Evolutionary conservation across 768 basidiomycete genomes (phyloP), one percentile per base, ranked within the genome.

Genomic region (Cantharellus anzutake): DNA sequence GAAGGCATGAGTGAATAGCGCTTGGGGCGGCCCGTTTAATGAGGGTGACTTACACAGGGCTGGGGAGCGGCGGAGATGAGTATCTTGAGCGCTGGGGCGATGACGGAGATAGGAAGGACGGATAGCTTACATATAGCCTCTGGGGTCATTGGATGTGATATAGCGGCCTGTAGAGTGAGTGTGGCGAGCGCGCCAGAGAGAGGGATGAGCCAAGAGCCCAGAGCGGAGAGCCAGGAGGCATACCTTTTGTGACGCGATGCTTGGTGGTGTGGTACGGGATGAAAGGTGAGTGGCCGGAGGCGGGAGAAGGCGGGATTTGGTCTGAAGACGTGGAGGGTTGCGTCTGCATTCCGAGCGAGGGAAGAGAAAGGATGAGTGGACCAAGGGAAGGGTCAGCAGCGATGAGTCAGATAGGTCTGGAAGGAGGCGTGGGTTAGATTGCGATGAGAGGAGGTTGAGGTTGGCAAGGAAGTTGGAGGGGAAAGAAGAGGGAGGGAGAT

Each of bases 141-240:
- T 74, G 35, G 86, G 83, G 73, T 91, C 88, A 66, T 88, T 90
- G 71, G 83, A 84, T 38, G 87, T 91, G 68, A 90, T 91, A 70
- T 90, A 91, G 35, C 88, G 62, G 52, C 14, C 61, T 60, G 37
- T 44, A 48, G 55, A 55, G 35, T 2, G 42, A 53, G 41, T 62
- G 60, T 35, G 35, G 52, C 7, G 52, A 37, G 52, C 38, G 52
- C 11, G 44, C 11, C 44, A 48, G 44, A 48, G 11, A 11, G 44
- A 48, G 7, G 35, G 52, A 55, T 11, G 52, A 37, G 35, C 11
- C 11, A 55, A 37, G 52, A 55, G 52, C 7, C 11, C 44, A 37
- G 52, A 1, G 52, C 29, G 11, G 44, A 5, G 52, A 55, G 52
- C 29, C 11, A 29, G 44, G 44, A 55, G 7, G 11, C 35, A 11